Conservation (phyloP, 371 early-diverging fungal species). For the Syncephalastrum racemosum region DNA sequence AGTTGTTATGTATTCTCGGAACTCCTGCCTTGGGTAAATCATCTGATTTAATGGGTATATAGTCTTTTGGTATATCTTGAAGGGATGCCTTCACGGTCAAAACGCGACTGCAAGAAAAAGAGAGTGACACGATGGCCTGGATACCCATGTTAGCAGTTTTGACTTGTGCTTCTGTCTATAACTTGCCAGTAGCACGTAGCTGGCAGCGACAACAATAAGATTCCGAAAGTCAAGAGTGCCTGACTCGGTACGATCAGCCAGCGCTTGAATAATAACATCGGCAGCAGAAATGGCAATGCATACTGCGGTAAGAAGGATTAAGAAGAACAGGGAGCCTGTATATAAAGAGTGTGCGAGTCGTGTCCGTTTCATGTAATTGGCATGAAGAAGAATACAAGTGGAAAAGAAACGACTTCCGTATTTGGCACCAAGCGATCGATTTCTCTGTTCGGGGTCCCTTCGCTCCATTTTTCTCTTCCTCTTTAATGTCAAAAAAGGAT, state of each 20-base stretch:
- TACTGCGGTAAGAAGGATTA: slow-evolving; percentile 39
- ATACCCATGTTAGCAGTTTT: neutral
- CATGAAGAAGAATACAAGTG: neutral
- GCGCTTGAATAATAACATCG: slow-evolving; percentile 62
- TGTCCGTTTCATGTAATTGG: slow-evolving; percentile 14
- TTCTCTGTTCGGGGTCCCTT: neutral
- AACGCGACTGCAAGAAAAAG: slow-evolving; percentile 58
- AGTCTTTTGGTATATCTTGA: slow-evolving; percentile 69
- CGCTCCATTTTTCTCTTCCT: neutral
- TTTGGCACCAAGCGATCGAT: too few species aligned
- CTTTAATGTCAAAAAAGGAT: neutral
- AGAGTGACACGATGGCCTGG: slow-evolving; percentile 39
- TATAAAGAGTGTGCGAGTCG: slow-evolving; percentile 28
- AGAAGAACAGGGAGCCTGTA: slow-evolving; percentile 37
- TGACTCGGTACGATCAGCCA: slow-evolving; percentile 39
- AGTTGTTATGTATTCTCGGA: neutral
- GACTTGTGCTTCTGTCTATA: neutral
- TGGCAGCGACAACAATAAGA: slow-evolving; percentile 54
- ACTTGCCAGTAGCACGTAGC: slow-evolving; percentile 55
- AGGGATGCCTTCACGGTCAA: slow-evolving; percentile 56
- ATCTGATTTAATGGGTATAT: slow-evolving; percentile 63
- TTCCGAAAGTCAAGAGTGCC: slow-evolving; percentile 50
- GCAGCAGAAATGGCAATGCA: slow-evolving; percentile 62
- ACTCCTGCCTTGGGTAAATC: slow-evolving; percentile 63
- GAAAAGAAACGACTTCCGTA: too few species aligned